Evolutionary conservation across 768 basidiomycete species (phyloP).

Genomic region (Pleurotus sapidus): DNA sequence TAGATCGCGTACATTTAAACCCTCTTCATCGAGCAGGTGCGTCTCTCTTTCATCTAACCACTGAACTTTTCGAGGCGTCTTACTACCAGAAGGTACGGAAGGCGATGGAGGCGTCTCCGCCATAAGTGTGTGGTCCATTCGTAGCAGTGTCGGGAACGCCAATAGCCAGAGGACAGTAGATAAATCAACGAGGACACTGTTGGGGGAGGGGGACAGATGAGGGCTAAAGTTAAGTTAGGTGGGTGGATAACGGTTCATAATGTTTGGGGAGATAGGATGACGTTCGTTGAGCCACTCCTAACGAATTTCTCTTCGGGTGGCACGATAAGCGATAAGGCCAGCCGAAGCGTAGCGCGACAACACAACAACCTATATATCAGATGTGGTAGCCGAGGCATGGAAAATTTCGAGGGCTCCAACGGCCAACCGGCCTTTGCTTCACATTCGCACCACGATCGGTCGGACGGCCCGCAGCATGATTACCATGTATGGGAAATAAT

Average conservation of each 20-base stretch:
- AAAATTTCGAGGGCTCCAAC: not conserved
- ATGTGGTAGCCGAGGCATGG: not conserved
- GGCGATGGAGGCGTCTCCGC: not conserved
- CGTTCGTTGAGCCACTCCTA: not conserved
- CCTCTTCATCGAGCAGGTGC: constrained; percentile 54
- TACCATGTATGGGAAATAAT: not conserved
- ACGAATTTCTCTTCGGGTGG: not conserved
- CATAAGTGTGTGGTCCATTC: not conserved
- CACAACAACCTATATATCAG: not conserved
- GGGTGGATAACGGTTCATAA: not conserved
- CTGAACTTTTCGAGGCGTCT: constrained; percentile 51
- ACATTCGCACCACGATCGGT: not conserved
- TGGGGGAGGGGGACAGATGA: not conserved
- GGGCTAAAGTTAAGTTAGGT: not conserved
- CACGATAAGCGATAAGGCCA: not conserved
- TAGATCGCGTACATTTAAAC: constrained; percentile 40
- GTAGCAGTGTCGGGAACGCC: not conserved
- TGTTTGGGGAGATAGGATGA: not conserved
- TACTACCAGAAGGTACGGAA: constrained; percentile 23
- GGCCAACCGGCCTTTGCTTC: not conserved
- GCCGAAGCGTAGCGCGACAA: not conserved
- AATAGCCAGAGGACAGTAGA: not conserved
- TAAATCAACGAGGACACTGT: not conserved
- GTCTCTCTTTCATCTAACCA: constrained; percentile 35
- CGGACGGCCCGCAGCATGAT: not conserved